These are phyloP conservation scores for Phytopythium boreale DNA, from an alignment of 352 stramenopile genomes.

Conservation along the genomic window DNA sequence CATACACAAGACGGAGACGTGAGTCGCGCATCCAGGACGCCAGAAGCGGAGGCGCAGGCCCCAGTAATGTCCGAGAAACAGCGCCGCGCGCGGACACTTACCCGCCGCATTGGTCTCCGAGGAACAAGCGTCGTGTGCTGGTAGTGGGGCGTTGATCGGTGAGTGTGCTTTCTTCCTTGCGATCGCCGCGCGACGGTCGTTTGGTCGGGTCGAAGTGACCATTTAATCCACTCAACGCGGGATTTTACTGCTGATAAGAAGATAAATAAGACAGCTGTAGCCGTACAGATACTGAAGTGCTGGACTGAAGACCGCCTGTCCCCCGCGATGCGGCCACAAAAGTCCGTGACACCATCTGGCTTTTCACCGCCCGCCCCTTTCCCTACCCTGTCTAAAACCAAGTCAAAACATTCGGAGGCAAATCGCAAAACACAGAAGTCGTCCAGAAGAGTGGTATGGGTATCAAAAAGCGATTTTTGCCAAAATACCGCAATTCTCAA, in stretches of 20 bases:
- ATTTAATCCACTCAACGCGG: background rate
- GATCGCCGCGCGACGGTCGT: background rate
- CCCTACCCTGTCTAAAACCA: background rate
- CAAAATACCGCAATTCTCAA: background rate
- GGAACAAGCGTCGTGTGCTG: background rate
- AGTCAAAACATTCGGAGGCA: slow-evolving; percentile 4
- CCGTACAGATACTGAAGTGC: background rate
- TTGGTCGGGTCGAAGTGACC: background rate
- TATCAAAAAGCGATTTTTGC: background rate
- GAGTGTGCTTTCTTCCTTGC: background rate
- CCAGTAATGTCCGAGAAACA: background rate
- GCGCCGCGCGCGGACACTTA: slow-evolving; percentile 2
- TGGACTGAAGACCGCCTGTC: slow-evolving; percentile 1
- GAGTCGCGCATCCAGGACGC: background rate
- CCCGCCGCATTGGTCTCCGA: slow-evolving; percentile 2
- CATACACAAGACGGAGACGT: background rate
- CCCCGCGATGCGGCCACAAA: slow-evolving; percentile 1
- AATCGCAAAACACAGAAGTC: background rate
- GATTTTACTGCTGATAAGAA: background rate
- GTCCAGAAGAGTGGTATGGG: background rate
- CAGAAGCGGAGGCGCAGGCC: background rate
- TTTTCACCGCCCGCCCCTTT: background rate
- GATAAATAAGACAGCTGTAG: background rate
- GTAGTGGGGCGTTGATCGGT: background rate
- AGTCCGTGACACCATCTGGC: slow-evolving; percentile 1